Conservation (phyloP, 2,329 filamentous ascomycete genomes). For the Rhinocladiella mackenziei region DNA sequence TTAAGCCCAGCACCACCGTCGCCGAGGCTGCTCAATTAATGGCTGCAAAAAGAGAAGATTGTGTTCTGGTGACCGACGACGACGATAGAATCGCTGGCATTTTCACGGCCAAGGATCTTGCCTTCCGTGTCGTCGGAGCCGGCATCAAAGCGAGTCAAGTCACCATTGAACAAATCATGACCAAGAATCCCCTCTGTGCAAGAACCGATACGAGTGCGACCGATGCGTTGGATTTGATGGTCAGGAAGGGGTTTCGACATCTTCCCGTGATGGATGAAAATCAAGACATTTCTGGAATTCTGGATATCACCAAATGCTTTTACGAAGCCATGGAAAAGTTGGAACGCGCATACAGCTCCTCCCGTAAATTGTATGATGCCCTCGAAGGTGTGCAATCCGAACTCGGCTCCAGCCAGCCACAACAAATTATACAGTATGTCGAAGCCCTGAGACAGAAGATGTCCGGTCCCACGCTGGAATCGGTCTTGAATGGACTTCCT, state of each 20-base stretch:
- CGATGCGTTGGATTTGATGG: constrained; percentile 95
- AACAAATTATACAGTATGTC: constrained; percentile 98
- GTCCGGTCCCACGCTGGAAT: constrained; percentile 95
- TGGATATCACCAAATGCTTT: constrained; percentile 99
- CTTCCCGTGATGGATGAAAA: constrained; percentile 99
- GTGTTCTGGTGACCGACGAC: constrained; percentile 94
- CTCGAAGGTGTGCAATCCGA: constrained; percentile 97
- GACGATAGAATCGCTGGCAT: constrained; percentile 98
- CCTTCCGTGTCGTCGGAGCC: constrained; percentile 89
- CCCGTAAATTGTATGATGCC: constrained; percentile 95
- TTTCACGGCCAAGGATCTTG: constrained; percentile 97
- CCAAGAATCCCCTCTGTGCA: constrained; percentile 96
- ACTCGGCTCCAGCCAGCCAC: constrained; percentile 88
- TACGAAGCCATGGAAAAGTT: constrained; percentile 99
- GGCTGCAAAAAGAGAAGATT: constrained; percentile 98
- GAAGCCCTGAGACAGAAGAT: constrained; percentile 93
- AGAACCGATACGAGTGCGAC: constrained; percentile 97
- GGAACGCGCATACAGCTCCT: constrained; percentile 94
- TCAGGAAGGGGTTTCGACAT: constrained; percentile 95
- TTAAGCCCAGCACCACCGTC: constrained; percentile 90
- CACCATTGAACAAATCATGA: constrained; percentile 98
- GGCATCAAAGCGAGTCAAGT: constrained; percentile 85
- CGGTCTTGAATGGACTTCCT: constrained; percentile 84
- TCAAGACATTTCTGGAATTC: constrained; percentile 94
- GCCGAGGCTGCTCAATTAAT: constrained; percentile 96